Evolutionary conservation across 139 green algal species (phyloP).

Genomic region (Chlorella sp.): DNA sequence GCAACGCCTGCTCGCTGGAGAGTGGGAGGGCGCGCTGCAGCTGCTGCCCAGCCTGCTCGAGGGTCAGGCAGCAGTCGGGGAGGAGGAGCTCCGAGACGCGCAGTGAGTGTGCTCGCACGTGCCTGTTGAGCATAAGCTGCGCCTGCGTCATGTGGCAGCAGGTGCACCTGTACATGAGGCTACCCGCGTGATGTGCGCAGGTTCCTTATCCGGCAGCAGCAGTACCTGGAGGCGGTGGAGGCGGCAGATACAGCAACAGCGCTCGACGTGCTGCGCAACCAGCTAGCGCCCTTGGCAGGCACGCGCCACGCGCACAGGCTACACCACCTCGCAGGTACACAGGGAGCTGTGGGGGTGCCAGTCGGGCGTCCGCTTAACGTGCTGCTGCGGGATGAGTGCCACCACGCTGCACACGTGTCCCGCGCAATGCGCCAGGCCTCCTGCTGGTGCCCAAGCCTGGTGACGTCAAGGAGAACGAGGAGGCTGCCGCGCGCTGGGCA

Average conservation of each 20-base stretch:
- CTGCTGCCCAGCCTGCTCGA: slow-evolving; percentile 37
- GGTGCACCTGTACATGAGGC: no score
- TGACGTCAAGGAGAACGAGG: neutral
- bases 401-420: no score
- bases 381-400: no score
- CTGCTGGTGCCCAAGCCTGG: slow-evolving; percentile 24
- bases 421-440: slow-evolving; percentile 28
- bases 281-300: slow-evolving; percentile 35
- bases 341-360: no score
- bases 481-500: slow-evolving; percentile 6
- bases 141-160: no score
- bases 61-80: neutral
- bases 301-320: slow-evolving; percentile 33
- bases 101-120: neutral
- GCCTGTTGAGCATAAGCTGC: no score
- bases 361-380: no score
- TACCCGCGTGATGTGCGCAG: no score
- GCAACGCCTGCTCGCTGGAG: slow-evolving; percentile 41
- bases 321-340: slow-evolving; percentile 45
- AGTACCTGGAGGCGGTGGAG: slow-evolving; percentile 56
- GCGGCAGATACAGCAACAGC: slow-evolving; percentile 19
- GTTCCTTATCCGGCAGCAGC: slow-evolving; percentile 48
- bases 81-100: slow-evolving; percentile 1
- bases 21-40: slow-evolving; percentile 46
- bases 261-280: slow-evolving; percentile 21